Evolutionary conservation across 1,139 yeast species (phyloP).

Genomic region (Saccharomyces hybrid): DNA sequence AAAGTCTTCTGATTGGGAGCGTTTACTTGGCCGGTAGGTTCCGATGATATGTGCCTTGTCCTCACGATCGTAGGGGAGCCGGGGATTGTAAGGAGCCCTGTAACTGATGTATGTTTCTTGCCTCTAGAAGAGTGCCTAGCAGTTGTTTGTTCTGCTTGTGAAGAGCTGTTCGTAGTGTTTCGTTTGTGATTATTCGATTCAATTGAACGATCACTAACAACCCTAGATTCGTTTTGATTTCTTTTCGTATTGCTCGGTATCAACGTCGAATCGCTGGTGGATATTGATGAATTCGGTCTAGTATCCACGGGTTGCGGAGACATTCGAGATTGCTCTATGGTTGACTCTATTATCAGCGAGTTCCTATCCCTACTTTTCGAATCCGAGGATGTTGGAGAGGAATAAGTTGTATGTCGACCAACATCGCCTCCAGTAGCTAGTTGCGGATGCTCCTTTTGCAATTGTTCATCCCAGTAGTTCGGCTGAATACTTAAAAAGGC

Average conservation of each 20-base stretch:
- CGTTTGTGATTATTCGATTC: not conserved
- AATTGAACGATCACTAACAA: not conserved
- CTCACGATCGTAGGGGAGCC: not conserved
- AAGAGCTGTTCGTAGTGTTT: not conserved
- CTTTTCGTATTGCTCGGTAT: slow-evolving; percentile 3
- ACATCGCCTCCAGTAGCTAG: not conserved
- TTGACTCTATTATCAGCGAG: slow-evolving; percentile 21
- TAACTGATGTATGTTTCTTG: not conserved
- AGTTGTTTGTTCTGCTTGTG: not conserved
- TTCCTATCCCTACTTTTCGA: slow-evolving; percentile 11
- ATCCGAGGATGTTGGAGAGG: slow-evolving; percentile 13
- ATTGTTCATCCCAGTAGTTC: slow-evolving; percentile 73
- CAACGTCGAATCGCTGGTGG: slow-evolving; percentile 21
- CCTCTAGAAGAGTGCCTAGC: not conserved
- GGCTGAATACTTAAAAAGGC: slow-evolving; percentile 79
- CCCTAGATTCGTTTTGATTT: not conserved
- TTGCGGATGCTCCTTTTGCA: slow-evolving; percentile 12
- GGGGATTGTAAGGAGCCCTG: not conserved
- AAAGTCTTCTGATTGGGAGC: slow-evolving; percentile 1
- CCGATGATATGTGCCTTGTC: not conserved
- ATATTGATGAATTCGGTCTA: not conserved
- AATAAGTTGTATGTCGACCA: slow-evolving; percentile 3
- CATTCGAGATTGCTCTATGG: not conserved
- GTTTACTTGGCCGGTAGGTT: not conserved
- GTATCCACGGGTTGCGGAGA: not conserved